Evolutionary conservation across 2,329 filamentous ascomycete species (phyloP), one percentile per base, ranked within the genome.

Genomic region (Periconia sp.): DNA sequence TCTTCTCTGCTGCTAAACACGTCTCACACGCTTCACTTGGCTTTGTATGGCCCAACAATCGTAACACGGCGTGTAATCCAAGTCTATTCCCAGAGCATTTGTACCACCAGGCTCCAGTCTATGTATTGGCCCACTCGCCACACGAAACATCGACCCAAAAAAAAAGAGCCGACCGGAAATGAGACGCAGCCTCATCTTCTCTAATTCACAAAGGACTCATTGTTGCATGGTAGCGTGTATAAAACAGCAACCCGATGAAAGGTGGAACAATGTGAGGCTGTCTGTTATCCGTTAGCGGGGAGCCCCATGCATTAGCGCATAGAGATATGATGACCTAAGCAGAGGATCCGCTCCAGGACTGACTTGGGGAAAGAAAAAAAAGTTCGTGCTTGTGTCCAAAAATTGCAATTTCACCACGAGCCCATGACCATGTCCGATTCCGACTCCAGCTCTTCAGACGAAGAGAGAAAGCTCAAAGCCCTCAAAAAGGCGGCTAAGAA

Each of bases 401-500:
- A 3, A 44, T 19, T 7, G 14, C 18, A 19, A 20, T 2, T 6
- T 14, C 14, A n/a, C 18, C 27, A 45, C 27, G 17, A 18, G 17
- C 11, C 14, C 14, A 31, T n/a, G 2, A 10, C 23, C 10, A 31
- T 31, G 23, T 23, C 23, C 43, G 23, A 45, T 23, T 30, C n/a
- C 43, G 42, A n/a, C 17, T 31, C 43, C 43, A 45, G 23, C 11
- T 37, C 33, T 11, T 45, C 43, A 13, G 43, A 45, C 27, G 43
- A 45, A n/a, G 43, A 45, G 43, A 31, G 20, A 15, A 23, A 33
- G 19, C 43, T 20, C 41, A 33, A 41, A 13, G 47, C 56, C 3
- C 27, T 45, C 2, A 68, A 65, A 47, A 64, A 64, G 45, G 61
- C 63, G 49, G 61, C 65, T 11, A 66, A 65, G 43, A 69, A 68